Percentiles rank a stretch among this genome's conserved stretches.
phyloP scores from a whole-genome alignment of 2,329 filamentous ascomycete genomes.

The Orbilia quercus region DNA sequence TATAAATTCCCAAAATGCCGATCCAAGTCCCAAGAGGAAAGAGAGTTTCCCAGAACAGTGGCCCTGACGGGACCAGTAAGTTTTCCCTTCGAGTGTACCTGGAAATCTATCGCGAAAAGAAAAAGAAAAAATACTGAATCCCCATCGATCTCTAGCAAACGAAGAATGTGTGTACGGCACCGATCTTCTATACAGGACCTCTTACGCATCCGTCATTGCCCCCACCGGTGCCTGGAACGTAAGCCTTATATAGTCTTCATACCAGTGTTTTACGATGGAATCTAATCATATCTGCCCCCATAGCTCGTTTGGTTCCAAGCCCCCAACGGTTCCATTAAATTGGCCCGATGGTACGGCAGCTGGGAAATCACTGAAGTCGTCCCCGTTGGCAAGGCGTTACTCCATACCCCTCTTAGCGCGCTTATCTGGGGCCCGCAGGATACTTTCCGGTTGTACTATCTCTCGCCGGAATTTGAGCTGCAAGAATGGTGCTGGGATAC shows the following conservation, averaged over 20 bases:
- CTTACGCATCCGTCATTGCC: conserved; percentile 21
- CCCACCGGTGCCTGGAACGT: conserved; percentile 41
- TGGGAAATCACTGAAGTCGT: conserved; percentile 29
- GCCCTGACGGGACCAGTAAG: conserved; percentile 25
- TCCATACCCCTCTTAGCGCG: conserved; percentile 15
- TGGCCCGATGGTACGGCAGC: conserved; percentile 35
- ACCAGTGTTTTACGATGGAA: not conserved
- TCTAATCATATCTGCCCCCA: not conserved
- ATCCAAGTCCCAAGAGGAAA: conserved; percentile 14
- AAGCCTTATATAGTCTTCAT: conserved; percentile 5
- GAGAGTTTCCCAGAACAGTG: conserved; percentile 18
- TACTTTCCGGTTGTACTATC: conserved; percentile 36
- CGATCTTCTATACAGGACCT: conserved; percentile 24
- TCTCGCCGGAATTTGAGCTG: conserved; percentile 26
- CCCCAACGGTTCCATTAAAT: conserved; percentile 31
- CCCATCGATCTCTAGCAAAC: conserved; percentile 9
- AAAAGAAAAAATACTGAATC: too few relatives aligned
- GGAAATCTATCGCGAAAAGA: too few relatives aligned
- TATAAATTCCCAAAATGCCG: conserved; percentile 34
- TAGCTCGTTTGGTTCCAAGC: conserved; percentile 43
- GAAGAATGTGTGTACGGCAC: conserved; percentile 20
- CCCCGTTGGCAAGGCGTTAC: conserved; percentile 16
- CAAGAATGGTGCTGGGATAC: conserved; percentile 43
- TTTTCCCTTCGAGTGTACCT: too few relatives aligned
- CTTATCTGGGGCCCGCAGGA: conserved; percentile 31